phyloP scores from a whole-genome alignment of 805 yeast genomes.

The Hermanozyma aechmeae region DNA sequence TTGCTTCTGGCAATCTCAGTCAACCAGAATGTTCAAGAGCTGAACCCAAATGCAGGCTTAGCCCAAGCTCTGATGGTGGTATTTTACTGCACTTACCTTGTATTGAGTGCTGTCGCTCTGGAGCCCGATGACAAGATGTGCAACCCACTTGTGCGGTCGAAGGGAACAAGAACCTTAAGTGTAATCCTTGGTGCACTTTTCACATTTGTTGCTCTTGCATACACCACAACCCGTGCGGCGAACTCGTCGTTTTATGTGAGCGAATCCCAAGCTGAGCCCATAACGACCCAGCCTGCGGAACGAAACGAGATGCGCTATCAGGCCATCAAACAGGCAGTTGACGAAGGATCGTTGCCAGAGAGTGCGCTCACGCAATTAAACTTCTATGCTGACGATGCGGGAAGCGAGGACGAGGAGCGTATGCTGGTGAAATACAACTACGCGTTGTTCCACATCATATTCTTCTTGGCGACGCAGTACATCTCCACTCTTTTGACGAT shows the following conservation, averaged over 20 bases:
- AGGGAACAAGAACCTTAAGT: slow-evolving; percentile 84
- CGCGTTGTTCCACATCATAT: slow-evolving; percentile 79
- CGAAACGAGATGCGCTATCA: slow-evolving; percentile 72
- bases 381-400: slow-evolving; percentile 36
- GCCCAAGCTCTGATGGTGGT: slow-evolving; percentile 97
- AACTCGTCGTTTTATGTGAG: slow-evolving; percentile 40
- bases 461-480: slow-evolving; percentile 94
- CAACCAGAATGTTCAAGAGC: slow-evolving; percentile 78
- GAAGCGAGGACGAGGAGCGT: slow-evolving; percentile 49
- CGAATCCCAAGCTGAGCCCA: slow-evolving; percentile 29
- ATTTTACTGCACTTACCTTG: slow-evolving; percentile 82
- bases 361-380: slow-evolving; percentile 77
- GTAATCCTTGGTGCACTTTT: slow-evolving; percentile 85
- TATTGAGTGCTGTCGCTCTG: slow-evolving; percentile 86
- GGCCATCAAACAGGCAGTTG: slow-evolving; percentile 91
- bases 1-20: slow-evolving; percentile 64
- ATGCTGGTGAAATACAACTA: slow-evolving; percentile 72
- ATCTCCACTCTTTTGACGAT: slow-evolving; percentile 89
- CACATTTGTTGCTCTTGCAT: slow-evolving; percentile 91
- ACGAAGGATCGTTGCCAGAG: slow-evolving; percentile 89
- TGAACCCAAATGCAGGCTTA: slow-evolving; percentile 89
- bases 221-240: slow-evolving; percentile 96
- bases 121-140: slow-evolving; percentile 94
- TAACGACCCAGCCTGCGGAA: slow-evolving; percentile 32
- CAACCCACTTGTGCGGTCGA: slow-evolving; percentile 83